Evolutionary conservation across 108 stramenopile species (phyloP), one percentile per base, ranked within the genome.

Genomic region (Chaetoceros muelleri): DNA sequence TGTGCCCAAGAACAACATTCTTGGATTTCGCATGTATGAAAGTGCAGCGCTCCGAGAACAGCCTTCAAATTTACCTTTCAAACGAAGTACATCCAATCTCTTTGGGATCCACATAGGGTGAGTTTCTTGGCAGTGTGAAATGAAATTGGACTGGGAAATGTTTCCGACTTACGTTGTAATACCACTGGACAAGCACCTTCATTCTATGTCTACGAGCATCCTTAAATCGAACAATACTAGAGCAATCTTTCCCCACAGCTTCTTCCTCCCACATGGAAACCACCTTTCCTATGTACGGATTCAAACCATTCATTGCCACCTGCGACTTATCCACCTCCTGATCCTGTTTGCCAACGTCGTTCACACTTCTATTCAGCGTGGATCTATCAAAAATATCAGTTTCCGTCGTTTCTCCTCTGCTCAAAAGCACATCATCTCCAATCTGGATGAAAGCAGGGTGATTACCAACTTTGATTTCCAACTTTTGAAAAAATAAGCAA

Each of bases 1-100:
- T 45, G 84, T 77, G 17, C 74, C 73, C 51, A 84, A 57, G 17
- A 88, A 46, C 28, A 84, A 55, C 44, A 82, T 82, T 8, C 70
- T 51, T 19, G 68, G 50, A 1, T 76, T 60, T 65, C 82, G 71
- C 22, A 24, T 57, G 29, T 55, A 55, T 10, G 66, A 29, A 24
- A 77, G 56, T 27, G 58, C 24, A 18, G 63, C 34, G 8, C 67
- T 52, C 44, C 53, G 22, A 46, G 54, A 30, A 19, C 65, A 58
- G n/a, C 62, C 61, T n/a, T 34, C 57, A 44, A 79, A 73, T 1
- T 65, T 57, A 20, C 75, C 70, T 18, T 30, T 53, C 13, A 86
- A 53, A 7, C 77, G 53, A 31, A 74, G 66, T 16, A 85, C 62
- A 53, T 85, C 84, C 51, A 72, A 67, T 60, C 70, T 78, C 60